Evolutionary conservation across 2,329 filamentous ascomycete species (phyloP), one percentile per base, ranked within the genome.

Genomic region (Lachnellula occidentalis): DNA sequence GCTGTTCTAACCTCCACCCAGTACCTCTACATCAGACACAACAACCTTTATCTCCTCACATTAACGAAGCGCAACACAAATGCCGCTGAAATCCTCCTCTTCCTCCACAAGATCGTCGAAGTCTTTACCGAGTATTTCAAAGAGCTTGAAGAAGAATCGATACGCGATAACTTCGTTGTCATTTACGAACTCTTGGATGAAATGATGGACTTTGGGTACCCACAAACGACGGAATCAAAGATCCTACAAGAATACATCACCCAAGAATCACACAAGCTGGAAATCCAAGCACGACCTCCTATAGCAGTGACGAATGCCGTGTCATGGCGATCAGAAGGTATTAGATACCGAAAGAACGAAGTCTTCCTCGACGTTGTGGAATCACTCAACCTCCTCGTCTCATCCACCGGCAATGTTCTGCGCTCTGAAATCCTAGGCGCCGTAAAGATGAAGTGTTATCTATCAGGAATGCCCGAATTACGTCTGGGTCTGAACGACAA

Each of bases 131-230:
- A 99, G 74, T 99, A 99, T 78, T 99, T 99, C 81, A 99, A 99
- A 73, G 92, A 95, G 61, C 81, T 99, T 57, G 94, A 99, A 73
- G 94, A 99, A 73, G 94, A 99, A 74, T 96, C 90, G 66, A 99
- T 99, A 71, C 85, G 94, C 66, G 94, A 99, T 78, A 99, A 99
- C 77, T 99, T 99, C 70, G 94, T 99, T 72, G 86, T 99, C 70
- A 99, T 99, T 69, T 99, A 99, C 78, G 94, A 99, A 74, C 76
- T 99, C 58, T 82, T 99, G 60, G 94, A 99, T 70, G 94, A 99
- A 78, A 99, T 99, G 94, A 99, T 99, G 94, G 94, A 99, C 74
- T 99, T 99, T 78, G 94, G 94, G 60, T 96, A 99, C 72, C 94
- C 94, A 5, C 94, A 99, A 73, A 99, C 94, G 9, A 99, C 94